phyloP scores from a whole-genome alignment of 2,329 filamentous ascomycete genomes.

The Dothistroma septosporum region DNA sequence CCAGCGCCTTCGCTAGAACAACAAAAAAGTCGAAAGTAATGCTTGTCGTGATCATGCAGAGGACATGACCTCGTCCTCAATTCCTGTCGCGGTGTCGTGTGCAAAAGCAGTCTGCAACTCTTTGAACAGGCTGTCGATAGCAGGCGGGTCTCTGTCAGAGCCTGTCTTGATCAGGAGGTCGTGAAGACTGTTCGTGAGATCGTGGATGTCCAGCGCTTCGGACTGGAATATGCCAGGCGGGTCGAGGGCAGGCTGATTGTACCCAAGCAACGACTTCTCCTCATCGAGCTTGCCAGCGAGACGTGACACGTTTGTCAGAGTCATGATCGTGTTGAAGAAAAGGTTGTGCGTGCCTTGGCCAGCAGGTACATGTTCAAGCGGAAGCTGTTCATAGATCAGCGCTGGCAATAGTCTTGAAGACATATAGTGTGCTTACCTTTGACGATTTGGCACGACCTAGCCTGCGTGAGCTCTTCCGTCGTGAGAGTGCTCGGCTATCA shows the following conservation, averaged over 20 bases:
- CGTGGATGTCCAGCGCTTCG: conserved; percentile 8
- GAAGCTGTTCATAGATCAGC: conserved; percentile 25
- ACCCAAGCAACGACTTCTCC: conserved; percentile 21
- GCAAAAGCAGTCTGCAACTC: conserved; percentile 16
- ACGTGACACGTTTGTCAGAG: conserved; percentile 4
- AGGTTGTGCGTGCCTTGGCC: conserved; percentile 26
- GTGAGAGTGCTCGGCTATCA: not conserved
- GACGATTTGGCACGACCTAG: not conserved
- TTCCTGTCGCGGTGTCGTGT: not conserved
- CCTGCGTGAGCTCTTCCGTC: not conserved
- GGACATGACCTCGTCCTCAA: conserved; percentile 16
- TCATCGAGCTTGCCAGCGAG: conserved; percentile 16
- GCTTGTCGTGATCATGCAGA: not conserved
- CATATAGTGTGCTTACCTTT: not conserved
- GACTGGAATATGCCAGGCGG: conserved; percentile 7
- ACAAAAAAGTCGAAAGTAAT: not conserved
- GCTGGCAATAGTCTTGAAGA: not conserved
- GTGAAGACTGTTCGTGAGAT: conserved; percentile 15
- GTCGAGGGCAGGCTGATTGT: conserved; percentile 25
- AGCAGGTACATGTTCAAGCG: conserved; percentile 38
- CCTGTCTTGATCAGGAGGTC: conserved; percentile 13
- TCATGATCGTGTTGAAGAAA: not conserved
- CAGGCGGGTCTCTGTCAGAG: conserved; percentile 2
- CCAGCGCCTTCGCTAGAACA: conserved; percentile 7
- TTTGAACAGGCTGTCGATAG: conserved; percentile 4